Conservation (phyloP, 768 basidiomycete species). For the Russula sp. region DNA sequence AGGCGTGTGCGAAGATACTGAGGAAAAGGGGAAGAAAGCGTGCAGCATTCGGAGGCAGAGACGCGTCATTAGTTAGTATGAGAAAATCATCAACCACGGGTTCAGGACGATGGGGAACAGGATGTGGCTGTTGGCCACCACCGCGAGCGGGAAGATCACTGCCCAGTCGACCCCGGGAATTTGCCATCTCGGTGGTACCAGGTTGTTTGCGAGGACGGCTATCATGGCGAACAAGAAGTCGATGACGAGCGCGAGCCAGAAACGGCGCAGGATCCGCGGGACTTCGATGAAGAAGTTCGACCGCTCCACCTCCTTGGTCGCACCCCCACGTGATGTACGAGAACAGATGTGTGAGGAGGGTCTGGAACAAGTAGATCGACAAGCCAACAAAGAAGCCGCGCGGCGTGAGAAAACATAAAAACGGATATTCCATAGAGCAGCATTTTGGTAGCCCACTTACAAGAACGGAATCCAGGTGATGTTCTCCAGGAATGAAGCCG, state of each 20-base stretch:
- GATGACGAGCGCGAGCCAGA: conserved; percentile 58
- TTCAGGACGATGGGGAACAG: conserved; percentile 82
- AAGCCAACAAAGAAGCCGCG: conserved; percentile 48
- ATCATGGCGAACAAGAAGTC: conserved; percentile 51
- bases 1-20: background rate
- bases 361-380: conserved; percentile 46
- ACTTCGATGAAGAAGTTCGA: conserved; percentile 91
- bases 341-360: conserved; percentile 50
- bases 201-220: conserved; percentile 45
- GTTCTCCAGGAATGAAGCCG: conserved; percentile 51
- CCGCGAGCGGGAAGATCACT: conserved; percentile 65
- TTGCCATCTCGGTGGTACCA: conserved; percentile 60
- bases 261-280: conserved; percentile 75
- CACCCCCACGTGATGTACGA: conserved; percentile 53
- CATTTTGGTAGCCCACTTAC: conserved; percentile 37
- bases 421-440: background rate
- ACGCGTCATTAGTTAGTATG: conserved; percentile 33
- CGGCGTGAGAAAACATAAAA: background rate
- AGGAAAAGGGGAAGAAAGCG: background rate
- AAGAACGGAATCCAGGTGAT: conserved; percentile 69
- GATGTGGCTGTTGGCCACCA: conserved; percentile 61
- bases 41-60: background rate
- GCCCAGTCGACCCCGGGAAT: conserved; percentile 64
- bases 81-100: conserved; percentile 86
- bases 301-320: conserved; percentile 70